Evolutionary conservation across 441 rosid species (phyloP).

Genomic region (Populus hybrid): DNA sequence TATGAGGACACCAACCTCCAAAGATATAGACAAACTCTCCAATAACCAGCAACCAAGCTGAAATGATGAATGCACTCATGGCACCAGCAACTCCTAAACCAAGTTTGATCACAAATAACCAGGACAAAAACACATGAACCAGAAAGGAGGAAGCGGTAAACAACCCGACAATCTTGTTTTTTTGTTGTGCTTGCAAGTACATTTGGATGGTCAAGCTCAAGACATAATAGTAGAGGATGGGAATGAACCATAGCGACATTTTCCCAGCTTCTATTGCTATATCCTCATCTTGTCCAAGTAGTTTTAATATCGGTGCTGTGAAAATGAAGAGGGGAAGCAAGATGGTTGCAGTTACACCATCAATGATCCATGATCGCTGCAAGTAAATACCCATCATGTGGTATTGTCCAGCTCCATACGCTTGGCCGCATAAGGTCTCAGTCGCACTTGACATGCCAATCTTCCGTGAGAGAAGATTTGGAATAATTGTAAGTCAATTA

Average conservation of each 20-base stretch:
- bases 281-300: conserved; percentile 45
- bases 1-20: conserved; percentile 66
- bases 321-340: conserved; percentile 49
- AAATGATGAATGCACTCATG: conserved; percentile 45
- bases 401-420: conserved; percentile 70
- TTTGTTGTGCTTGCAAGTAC: conserved; percentile 68
- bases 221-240: conserved; percentile 33
- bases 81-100: conserved; percentile 58
- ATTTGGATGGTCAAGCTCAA: conserved; percentile 51
- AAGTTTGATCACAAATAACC: conserved; percentile 51
- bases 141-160: conserved; percentile 32
- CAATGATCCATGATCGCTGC: conserved; percentile 73
- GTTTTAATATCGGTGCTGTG: conserved; percentile 38
- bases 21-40: conserved; percentile 51
- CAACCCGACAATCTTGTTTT: conserved; percentile 47
- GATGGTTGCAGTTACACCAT: conserved; percentile 32
- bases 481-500: too few species aligned
- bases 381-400: conserved; percentile 81
- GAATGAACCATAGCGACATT: conserved; percentile 60
- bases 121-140: conserved; percentile 47
- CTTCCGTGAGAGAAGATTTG: conserved; percentile 24
- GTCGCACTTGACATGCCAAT: conserved; percentile 88
- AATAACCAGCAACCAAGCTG: conserved; percentile 40
- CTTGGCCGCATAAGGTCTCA: conserved; percentile 88
- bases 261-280: conserved; percentile 45